Conservation (phyloP, 352 stramenopile genomes). For the Phytophthora lateralis region DNA sequence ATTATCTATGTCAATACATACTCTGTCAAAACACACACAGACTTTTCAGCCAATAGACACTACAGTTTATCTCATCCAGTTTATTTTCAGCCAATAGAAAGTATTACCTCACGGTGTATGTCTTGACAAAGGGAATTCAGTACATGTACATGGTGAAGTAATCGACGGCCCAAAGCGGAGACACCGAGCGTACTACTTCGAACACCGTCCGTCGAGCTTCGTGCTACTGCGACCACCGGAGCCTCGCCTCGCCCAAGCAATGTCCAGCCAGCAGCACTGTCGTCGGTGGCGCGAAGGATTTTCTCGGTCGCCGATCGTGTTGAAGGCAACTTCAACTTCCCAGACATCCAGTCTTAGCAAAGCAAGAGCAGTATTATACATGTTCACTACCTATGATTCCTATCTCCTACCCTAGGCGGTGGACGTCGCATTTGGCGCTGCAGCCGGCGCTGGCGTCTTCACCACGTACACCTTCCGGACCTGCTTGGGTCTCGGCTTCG, state of each 20-base stretch:
- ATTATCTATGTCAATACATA: no score
- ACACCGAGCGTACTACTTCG: background rate
- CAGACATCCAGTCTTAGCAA: no score
- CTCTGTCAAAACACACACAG: no score
- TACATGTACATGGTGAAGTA: no score
- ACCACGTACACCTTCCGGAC: slow-evolving; percentile 42
- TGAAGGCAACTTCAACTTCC: slow-evolving; percentile 35
- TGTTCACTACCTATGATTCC: slow-evolving; percentile 14
- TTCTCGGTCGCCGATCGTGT: slow-evolving; percentile 10
- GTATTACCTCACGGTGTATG: no score
- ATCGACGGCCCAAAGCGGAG: no score
- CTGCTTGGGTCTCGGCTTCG: slow-evolving; percentile 26
- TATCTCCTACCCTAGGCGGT: slow-evolving; percentile 17
- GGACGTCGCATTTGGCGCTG: slow-evolving; percentile 9
- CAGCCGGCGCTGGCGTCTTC: slow-evolving; percentile 29
- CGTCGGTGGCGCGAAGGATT: slow-evolving; percentile 18
- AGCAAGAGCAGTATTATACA: no score
- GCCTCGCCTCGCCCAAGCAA: background rate
- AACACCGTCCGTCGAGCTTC: background rate
- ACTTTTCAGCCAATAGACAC: no score
- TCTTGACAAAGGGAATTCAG: no score
- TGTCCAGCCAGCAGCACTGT: slow-evolving; percentile 1
- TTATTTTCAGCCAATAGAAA: no score
- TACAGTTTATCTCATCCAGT: no score
- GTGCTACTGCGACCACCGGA: slow-evolving; percentile 12